These are phyloP conservation scores for Brassica rapa DNA, from an alignment of 345 rosid species.

Conservation along the genomic window DNA sequence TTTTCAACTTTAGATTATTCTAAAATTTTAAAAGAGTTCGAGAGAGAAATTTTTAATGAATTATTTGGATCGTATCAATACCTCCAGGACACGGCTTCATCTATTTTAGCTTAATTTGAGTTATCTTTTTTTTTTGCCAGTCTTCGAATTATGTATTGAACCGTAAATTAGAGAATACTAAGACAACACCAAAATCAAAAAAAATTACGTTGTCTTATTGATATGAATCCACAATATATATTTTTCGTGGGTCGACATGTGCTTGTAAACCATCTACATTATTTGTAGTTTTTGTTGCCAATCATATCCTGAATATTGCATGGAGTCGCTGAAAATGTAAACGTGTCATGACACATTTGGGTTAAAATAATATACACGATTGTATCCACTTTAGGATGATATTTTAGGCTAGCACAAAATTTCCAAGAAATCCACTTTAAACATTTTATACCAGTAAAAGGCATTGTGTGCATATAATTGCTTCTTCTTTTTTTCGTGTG, in stretches of 20 bases:
- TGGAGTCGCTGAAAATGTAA: neutral
- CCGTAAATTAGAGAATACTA: no score
- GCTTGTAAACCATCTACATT: conserved; percentile 1
- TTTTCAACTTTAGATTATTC: neutral
- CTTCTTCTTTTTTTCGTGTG: neutral
- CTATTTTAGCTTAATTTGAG: no score
- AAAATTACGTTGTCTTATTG: neutral
- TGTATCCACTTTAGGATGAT: neutral
- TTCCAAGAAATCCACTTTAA: neutral
- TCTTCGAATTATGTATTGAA: no score
- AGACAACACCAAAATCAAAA: no score
- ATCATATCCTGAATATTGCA: neutral
- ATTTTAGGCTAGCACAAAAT: neutral
- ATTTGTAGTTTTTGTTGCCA: conserved; percentile 6
- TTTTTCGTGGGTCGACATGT: conserved; percentile 8
- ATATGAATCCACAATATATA: neutral
- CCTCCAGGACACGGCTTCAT: no score
- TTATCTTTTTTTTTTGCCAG: no score
- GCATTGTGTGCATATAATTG: conserved; percentile 6
- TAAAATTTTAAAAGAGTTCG: neutral
- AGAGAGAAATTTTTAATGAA: neutral
- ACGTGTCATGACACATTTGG: neutral
- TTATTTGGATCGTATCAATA: no score
- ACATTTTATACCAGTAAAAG: neutral
- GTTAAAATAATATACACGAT: neutral